phyloP scores from a whole-genome alignment of 176 grass and related monocot genomes.

The Eragrostis curvula region DNA sequence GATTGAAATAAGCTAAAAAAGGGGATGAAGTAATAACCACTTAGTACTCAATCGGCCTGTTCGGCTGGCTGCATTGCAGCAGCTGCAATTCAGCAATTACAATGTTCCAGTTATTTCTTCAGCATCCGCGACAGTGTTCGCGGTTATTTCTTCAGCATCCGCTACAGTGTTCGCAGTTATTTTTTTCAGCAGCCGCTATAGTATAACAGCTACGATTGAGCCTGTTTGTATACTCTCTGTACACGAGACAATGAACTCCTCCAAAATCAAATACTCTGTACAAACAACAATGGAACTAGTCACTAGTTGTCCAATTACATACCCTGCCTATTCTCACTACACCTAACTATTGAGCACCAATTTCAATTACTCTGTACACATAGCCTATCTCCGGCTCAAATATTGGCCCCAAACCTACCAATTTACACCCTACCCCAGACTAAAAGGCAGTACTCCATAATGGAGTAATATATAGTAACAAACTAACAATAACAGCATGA shows the following conservation, averaged over 20 bases:
- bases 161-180: too few relatives aligned
- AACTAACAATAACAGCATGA: neutral
- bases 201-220: too few relatives aligned
- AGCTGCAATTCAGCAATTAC: too few relatives aligned
- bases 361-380: neutral
- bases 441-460: neutral
- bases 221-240: too few relatives aligned
- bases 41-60: neutral
- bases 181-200: too few relatives aligned
- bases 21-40: slow-evolving; percentile 20
- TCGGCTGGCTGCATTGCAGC: too few relatives aligned
- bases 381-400: neutral
- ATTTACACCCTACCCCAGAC: neutral
- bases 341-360: neutral
- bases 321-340: neutral
- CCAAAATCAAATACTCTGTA: slow-evolving; percentile 22
- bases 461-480: too few relatives aligned
- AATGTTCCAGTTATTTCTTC: too few relatives aligned
- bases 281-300: neutral
- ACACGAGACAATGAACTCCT: neutral
- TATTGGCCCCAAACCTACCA: neutral
- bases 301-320: neutral
- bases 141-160: too few relatives aligned
- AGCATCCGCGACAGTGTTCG: too few relatives aligned
- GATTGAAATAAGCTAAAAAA: neutral